Conservation (phyloP, 2,329 filamentous ascomycete species). For the Paramyrothecium sp. region DNA sequence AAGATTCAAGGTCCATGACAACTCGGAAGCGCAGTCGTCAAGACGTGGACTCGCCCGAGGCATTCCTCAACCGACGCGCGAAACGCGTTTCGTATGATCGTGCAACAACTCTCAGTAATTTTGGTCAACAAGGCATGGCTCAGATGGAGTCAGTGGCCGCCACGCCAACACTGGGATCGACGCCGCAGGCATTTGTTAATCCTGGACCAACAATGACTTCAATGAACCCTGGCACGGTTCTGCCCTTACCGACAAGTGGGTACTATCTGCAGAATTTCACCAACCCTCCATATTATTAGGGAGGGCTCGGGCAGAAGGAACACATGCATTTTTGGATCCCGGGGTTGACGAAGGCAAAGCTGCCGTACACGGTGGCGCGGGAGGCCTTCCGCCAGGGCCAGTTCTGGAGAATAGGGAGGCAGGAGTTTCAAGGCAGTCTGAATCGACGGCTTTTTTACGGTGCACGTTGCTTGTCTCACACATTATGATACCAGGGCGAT, state of each 20-base stretch:
- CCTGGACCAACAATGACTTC: slow-evolving; percentile 11
- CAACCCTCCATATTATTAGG: slow-evolving; percentile 12
- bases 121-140: slow-evolving; percentile 11
- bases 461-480: background rate
- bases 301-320: too few species aligned
- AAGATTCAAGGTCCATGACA: slow-evolving; percentile 67
- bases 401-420: background rate
- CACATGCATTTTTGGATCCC: too few species aligned
- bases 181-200: slow-evolving; percentile 8
- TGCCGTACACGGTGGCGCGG: too few species aligned
- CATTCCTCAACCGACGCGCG: slow-evolving; percentile 12
- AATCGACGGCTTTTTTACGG: background rate
- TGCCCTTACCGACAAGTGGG: slow-evolving; percentile 11
- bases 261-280: slow-evolving; percentile 13
- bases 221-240: slow-evolving; percentile 9
- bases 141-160: slow-evolving; percentile 10
- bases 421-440: background rate
- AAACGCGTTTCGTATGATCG: slow-evolving; percentile 18
- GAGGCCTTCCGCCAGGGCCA: too few species aligned
- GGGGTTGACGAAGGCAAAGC: too few species aligned
- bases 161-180: slow-evolving; percentile 2
- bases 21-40: slow-evolving; percentile 43
- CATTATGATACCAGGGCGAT: background rate
- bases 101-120: slow-evolving; percentile 12
- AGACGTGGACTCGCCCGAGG: slow-evolving; percentile 14